Percentiles rank a stretch among this genome's conserved stretches.
Conservation (phyloP, 108 stramenopile genomes). For the Chaetoceros muelleri region DNA sequence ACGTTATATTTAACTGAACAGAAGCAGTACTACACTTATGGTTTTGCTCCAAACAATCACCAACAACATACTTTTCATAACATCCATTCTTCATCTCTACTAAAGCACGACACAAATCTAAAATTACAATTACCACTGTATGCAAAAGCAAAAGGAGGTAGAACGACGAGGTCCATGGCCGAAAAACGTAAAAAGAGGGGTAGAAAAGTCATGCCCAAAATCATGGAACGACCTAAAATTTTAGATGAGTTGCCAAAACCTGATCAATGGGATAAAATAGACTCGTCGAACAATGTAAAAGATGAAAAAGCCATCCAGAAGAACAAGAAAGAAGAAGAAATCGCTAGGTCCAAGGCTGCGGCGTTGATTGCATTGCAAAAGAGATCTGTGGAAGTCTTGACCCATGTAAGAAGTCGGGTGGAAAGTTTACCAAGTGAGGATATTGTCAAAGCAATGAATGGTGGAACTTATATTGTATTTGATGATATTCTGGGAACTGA, state of each 20-base stretch:
- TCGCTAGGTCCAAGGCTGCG: conserved; percentile 14
- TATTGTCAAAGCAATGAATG: conserved; percentile 4
- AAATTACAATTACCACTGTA: no score
- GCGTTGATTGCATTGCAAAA: conserved; percentile 28
- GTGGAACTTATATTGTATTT: conserved; percentile 13
- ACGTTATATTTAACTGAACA: no score
- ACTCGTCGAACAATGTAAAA: neutral
- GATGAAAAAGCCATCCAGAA: neutral
- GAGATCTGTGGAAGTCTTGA: conserved; percentile 27
- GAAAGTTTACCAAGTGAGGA: conserved; percentile 9
- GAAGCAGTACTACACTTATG: no score
- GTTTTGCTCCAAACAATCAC: no score
- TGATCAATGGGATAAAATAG: neutral
- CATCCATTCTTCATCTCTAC: no score
- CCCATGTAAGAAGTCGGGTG: conserved; percentile 18
- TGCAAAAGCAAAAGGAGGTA: conserved; percentile 12
- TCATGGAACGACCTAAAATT: neutral
- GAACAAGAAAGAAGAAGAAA: conserved; percentile 11
- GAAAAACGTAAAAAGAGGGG: conserved; percentile 20
- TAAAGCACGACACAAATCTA: no score
- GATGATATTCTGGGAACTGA: conserved; percentile 21
- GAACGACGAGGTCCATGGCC: no score
- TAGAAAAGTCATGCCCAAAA: neutral
- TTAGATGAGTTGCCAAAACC: neutral
- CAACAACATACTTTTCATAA: no score